Conservation (phyloP, 345 rosid genomes). For the Eutrema japonicum region DNA sequence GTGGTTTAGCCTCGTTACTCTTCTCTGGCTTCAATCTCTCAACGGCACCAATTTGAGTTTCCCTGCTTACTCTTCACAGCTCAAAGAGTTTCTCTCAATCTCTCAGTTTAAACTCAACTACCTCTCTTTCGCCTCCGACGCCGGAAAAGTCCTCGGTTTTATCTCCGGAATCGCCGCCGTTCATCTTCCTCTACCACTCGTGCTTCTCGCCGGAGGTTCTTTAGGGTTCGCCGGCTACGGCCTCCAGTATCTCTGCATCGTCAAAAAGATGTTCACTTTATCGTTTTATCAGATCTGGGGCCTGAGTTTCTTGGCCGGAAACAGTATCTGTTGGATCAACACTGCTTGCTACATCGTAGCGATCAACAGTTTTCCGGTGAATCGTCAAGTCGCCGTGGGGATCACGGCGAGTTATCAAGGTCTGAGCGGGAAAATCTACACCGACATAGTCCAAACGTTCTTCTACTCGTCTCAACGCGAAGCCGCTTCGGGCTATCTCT, state of each 20-base stretch:
- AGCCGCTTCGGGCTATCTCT: constrained; percentile 62
- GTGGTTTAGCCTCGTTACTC: constrained; percentile 79
- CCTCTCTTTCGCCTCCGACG: constrained; percentile 90
- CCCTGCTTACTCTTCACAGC: constrained; percentile 89
- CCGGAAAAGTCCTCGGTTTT: constrained; percentile 90
- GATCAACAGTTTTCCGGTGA: constrained; percentile 55
- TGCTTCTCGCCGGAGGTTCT: constrained; percentile 68
- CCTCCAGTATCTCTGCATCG: constrained; percentile 69
- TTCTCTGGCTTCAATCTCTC: constrained; percentile 80
- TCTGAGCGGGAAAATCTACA: constrained; percentile 76
- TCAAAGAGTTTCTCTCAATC: constrained; percentile 69
- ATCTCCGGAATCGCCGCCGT: constrained; percentile 81
- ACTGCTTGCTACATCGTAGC: constrained; percentile 69
- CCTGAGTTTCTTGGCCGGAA: constrained; percentile 77
- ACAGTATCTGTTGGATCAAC: constrained; percentile 97
- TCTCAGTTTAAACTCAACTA: constrained; percentile 82
- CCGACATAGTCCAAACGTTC: constrained; percentile 57
- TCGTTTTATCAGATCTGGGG: constrained; percentile 61
- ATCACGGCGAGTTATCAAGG: constrained; percentile 76
- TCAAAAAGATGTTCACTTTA: constrained; percentile 48
- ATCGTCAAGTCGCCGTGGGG: constrained; percentile 75
- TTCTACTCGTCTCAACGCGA: constrained; percentile 39
- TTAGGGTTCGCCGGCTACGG: constrained; percentile 82
- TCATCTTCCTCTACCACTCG: constrained; percentile 71
- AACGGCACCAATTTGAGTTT: constrained; percentile 84